Conservation (phyloP, 306 rosid species). For the Nissolia schottii region DNA sequence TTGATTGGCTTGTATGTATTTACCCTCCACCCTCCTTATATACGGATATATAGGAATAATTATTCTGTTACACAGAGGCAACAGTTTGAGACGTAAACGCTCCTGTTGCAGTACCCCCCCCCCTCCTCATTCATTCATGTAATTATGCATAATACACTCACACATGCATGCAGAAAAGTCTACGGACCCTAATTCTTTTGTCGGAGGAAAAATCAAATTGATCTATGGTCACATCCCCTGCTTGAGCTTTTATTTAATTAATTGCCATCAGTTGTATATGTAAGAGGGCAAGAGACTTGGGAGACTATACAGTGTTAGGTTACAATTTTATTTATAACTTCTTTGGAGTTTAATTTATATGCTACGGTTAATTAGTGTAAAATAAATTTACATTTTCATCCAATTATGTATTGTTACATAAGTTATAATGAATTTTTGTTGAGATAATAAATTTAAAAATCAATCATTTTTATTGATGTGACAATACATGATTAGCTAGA, state of each 20-base stretch:
- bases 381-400: too few species aligned
- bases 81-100: constrained; percentile 36
- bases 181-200: constrained; percentile 28
- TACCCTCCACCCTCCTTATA: background rate
- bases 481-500: too few species aligned
- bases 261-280: background rate
- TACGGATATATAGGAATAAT: constrained; percentile 34
- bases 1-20: constrained; percentile 40
- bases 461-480: too few species aligned
- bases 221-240: background rate
- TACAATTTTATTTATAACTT: too few species aligned
- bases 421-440: too few species aligned
- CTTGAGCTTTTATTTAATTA: background rate
- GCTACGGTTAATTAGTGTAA: too few species aligned
- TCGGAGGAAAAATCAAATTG: constrained; percentile 14
- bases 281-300: background rate
- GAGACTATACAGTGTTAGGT: background rate
- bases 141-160: constrained; percentile 15
- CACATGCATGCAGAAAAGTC: constrained; percentile 32
- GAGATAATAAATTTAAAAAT: too few species aligned
- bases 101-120: constrained; percentile 21
- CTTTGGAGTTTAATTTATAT: too few species aligned
- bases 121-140: background rate
- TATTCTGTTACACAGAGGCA: constrained; percentile 31
- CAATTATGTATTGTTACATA: too few species aligned